Percentiles rank a stretch among this genome's conserved stretches.
Conservation (phyloP, 2,329 filamentous ascomycete genomes). For the Aspergillus ochraceus region DNA sequence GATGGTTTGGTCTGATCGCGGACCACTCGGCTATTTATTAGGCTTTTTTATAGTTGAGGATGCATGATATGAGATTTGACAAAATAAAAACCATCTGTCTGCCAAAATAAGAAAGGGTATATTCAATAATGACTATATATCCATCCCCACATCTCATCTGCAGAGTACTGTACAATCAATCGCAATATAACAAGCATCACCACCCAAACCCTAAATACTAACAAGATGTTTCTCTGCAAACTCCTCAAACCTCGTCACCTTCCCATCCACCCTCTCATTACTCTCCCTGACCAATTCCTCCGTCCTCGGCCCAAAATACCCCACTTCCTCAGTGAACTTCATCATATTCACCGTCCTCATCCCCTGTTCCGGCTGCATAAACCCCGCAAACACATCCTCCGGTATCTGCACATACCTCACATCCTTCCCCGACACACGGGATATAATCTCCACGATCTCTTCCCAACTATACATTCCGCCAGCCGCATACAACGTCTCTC, state of each 20-base stretch:
- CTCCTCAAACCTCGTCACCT: constrained; percentile 39
- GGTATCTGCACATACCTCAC: constrained; percentile 32
- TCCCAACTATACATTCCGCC: constrained; percentile 30
- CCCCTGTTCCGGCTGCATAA: constrained; percentile 14
- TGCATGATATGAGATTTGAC: too few relatives aligned
- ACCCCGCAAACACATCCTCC: constrained; percentile 23
- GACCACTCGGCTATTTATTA: too few relatives aligned
- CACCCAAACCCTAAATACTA: not conserved
- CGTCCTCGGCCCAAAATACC: constrained; percentile 38
- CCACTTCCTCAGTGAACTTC: constrained; percentile 32
- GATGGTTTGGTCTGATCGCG: too few relatives aligned
- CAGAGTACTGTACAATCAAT: too few relatives aligned
- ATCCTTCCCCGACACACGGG: constrained; percentile 37
- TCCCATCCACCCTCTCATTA: constrained; percentile 25
- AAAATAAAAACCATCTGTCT: too few relatives aligned
- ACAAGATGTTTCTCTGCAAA: constrained; percentile 19
- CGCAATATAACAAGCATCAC: too few relatives aligned
- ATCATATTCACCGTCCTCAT: constrained; percentile 24
- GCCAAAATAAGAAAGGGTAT: too few relatives aligned
- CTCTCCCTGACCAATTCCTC: constrained; percentile 34
- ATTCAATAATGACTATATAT: too few relatives aligned
- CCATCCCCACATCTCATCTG: too few relatives aligned
- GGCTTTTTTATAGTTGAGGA: too few relatives aligned
- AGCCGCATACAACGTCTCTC: constrained; percentile 38
- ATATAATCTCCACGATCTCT: constrained; percentile 34